These are phyloP conservation scores for Vitis rotundifolia DNA, from an alignment of 164 flowering plant species.

Conservation along the genomic window DNA sequence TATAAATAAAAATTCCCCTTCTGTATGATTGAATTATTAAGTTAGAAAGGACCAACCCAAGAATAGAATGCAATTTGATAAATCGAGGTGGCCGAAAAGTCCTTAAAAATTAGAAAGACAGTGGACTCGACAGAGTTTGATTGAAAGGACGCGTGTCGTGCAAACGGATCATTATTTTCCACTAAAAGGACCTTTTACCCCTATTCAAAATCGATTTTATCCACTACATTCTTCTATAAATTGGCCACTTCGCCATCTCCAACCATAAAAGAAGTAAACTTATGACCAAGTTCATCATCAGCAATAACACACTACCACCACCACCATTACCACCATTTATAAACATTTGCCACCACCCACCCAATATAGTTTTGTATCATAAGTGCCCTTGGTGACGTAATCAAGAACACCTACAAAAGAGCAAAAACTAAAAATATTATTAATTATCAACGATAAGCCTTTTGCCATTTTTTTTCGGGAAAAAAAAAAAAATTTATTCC, in stretches of 20 bases:
- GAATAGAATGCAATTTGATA: not conserved
- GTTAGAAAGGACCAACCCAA: too few species aligned
- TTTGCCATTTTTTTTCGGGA: too few species aligned
- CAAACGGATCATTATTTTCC: conserved; percentile 20
- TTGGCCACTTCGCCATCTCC: conserved; percentile 2
- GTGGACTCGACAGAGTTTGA: conserved; percentile 1
- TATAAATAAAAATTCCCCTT: too few species aligned
- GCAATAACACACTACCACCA: not conserved
- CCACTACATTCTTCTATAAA: conserved; percentile 1
- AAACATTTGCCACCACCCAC: too few species aligned
- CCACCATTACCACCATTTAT: not conserved
- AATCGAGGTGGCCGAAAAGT: conserved; percentile 10
- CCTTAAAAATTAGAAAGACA: not conserved
- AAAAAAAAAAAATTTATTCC: too few species aligned
- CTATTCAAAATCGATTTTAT: conserved; percentile 2
- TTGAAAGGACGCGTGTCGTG: conserved; percentile 25
- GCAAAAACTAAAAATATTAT: too few species aligned
- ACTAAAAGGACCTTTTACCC: not conserved
- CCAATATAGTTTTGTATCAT: too few species aligned
- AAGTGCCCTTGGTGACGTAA: too few species aligned
- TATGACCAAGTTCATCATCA: not conserved
- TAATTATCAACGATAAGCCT: too few species aligned
- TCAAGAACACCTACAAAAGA: too few species aligned
- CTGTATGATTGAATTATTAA: too few species aligned
- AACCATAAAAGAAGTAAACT: too few species aligned